Base-by-base conservation (phyloP, 805 yeast genomes). In the Grigorovia transvaalensis region DNA sequence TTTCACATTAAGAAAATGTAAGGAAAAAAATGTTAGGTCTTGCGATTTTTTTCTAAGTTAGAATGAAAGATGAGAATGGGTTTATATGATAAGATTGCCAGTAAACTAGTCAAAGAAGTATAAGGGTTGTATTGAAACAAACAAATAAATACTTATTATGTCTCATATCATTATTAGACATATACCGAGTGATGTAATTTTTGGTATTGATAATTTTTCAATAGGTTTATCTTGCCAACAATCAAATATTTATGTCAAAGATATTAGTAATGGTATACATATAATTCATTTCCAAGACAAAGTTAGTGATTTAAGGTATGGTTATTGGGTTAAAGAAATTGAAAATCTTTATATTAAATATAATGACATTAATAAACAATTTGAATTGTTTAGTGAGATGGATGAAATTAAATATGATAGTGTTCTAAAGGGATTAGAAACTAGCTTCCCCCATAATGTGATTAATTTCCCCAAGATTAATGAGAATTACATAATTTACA, bases 141-240 rank as follows among this genome's bases (percentile, higher is more conserved):
- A 23, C 27, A 23, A 23, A 23, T 23, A 23, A 23, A 4, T 23
- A 23, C 27, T 3, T 23, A 23, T 23, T 23, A 38, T 38, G 42
- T 15, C 18, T 38, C n/a, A 38, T 38, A 6, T 38, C 15, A 38
- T 38, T 38, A 13, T 38, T 12, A 27, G 49, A 7, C 17, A 47
- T 40, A 49, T 53, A 13, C 57, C 61, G 1, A 45, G 40, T 8
- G 59, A 56, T 40, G 50, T 62, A 13, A 56, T 54, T 1, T 48
- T 64, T 27, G 67, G 68, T 7, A 56, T 65, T 13, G 68, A 65
- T 46, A 56, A 53, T 7, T 56, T 52, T 51, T 57, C 66, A 0
- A 63, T 65, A 49, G 54, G 57, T 20, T 52, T 65, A 1, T 55
- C 53, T 11, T 55, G 55, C 12, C 55, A 54, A 17, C 59, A 57